Evolutionary conservation across 2,329 filamentous ascomycete genomes (phyloP).

Genomic region (Tolypocladium ophioglossoides): DNA sequence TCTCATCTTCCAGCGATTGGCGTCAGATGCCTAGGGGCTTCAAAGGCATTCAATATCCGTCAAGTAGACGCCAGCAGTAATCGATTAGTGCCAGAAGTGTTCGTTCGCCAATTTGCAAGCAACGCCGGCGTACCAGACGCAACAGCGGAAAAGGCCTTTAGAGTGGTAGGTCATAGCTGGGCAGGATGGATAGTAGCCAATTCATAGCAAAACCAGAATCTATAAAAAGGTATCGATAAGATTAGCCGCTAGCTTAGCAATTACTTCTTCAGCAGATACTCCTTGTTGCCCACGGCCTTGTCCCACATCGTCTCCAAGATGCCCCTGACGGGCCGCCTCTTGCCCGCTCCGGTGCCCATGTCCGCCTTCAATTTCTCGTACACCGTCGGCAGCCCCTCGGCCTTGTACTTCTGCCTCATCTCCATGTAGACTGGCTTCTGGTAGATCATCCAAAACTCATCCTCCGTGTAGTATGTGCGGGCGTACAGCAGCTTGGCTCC

Average conservation of each 20-base stretch:
- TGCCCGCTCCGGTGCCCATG: conserved; percentile 13
- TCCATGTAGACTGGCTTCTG: conserved; percentile 35
- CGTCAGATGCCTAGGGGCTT: too few species aligned
- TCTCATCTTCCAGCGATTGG: too few species aligned
- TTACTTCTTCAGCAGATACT: conserved; percentile 16
- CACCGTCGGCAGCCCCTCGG: conserved; percentile 34
- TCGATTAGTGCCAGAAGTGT: too few species aligned
- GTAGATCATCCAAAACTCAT: conserved; percentile 44
- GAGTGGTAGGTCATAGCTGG: too few species aligned
- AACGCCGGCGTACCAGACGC: too few species aligned
- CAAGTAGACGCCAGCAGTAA: too few species aligned
- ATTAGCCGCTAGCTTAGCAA: not conserved
- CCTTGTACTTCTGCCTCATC: conserved; percentile 37
- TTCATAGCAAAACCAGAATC: not conserved
- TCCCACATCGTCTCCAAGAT: conserved; percentile 19
- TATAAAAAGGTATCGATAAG: not conserved
- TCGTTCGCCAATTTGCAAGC: too few species aligned
- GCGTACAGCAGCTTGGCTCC: conserved; percentile 48
- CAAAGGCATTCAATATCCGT: too few species aligned
- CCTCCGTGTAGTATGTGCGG: conserved; percentile 40
- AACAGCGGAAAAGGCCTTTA: too few species aligned
- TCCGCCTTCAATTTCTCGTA: conserved; percentile 41
- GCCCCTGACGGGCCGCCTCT: conserved; percentile 13
- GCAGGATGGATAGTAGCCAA: too few species aligned
- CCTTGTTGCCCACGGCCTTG: conserved; percentile 16